Evolutionary conservation across 257 asterid genomes (phyloP).

Genomic region (Solanum tarapatanum): DNA sequence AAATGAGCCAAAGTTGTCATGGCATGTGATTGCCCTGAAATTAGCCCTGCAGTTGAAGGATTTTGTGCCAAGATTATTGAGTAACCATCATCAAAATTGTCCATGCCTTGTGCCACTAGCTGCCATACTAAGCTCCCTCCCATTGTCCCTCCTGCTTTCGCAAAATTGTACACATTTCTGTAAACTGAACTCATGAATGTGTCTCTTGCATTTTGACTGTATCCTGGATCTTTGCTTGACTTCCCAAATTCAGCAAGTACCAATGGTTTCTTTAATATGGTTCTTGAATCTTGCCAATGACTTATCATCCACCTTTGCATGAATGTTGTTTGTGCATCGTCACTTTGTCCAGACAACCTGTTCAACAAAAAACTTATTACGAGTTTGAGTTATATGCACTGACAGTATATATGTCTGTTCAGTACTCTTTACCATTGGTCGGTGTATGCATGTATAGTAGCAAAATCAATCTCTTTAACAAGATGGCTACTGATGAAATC

Average conservation of each 20-base stretch:
- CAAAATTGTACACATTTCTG: conserved; percentile 19
- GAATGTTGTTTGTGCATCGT: conserved; percentile 23
- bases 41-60: conserved; percentile 35
- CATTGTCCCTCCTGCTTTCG: conserved; percentile 37
- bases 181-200: conserved; percentile 14
- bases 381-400: not conserved
- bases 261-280: conserved; percentile 31
- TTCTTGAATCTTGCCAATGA: conserved; percentile 33
- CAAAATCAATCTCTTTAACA: conserved; percentile 42
- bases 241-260: conserved; percentile 45
- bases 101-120: conserved; percentile 48
- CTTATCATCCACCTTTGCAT: conserved; percentile 31
- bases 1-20: not conserved
- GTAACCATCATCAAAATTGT: conserved; percentile 41
- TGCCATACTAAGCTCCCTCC: conserved; percentile 57
- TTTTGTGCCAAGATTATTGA: conserved; percentile 31
- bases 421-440: conserved; percentile 46
- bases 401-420: rapidly evolving
- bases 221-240: conserved; percentile 34
- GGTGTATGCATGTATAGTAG: conserved; percentile 68
- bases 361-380: not conserved
- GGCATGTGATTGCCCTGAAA: conserved; percentile 28
- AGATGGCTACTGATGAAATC: conserved; percentile 54
- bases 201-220: conserved; percentile 20
- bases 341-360: conserved; percentile 30